Percentiles rank a stretch among this genome's conserved stretches.
Evolutionary conservation across 164 flowering plant genomes (phyloP).

Genomic region (Warburgia ugandensis): DNA sequence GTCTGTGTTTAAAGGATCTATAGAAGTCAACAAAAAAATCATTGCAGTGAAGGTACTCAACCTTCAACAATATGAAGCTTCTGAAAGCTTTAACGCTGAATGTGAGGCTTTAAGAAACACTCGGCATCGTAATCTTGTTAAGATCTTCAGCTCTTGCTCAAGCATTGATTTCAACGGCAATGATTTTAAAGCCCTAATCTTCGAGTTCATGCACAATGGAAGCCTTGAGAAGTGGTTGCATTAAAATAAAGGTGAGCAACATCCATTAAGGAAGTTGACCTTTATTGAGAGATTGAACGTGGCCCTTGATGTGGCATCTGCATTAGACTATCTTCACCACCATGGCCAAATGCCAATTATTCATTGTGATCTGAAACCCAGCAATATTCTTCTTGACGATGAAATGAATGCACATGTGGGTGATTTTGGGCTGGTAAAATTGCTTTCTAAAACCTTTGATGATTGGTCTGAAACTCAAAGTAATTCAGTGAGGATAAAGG

Average conservation of each 20-base stretch:
- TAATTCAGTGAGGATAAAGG: constrained; percentile 14
- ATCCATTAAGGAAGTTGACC: background rate
- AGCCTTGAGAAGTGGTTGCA: constrained; percentile 25
- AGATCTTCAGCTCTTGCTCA: no score
- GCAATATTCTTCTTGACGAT: no score
- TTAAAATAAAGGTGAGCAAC: background rate
- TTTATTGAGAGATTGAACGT: background rate
- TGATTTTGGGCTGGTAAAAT: no score
- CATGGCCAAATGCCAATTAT: no score
- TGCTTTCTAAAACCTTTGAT: no score
- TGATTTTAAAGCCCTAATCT: constrained; percentile 26
- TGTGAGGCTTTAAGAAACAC: constrained; percentile 23
- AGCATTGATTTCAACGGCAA: no score
- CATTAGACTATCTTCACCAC: no score
- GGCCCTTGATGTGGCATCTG: no score
- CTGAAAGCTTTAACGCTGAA: constrained; percentile 27
- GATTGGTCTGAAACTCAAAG: background rate
- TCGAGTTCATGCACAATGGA: constrained; percentile 23
- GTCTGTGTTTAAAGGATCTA: constrained; percentile 21
- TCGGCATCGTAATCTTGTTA: constrained; percentile 26
- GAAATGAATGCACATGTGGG: no score
- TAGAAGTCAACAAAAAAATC: constrained; percentile 1
- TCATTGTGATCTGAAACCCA: no score
- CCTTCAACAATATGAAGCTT: constrained; percentile 14
- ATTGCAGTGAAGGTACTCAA: constrained; percentile 36